These are phyloP conservation scores for Phyllosticta citribraziliensis DNA, from an alignment of 2,329 filamentous ascomycete genomes.

Conservation along the genomic window DNA sequence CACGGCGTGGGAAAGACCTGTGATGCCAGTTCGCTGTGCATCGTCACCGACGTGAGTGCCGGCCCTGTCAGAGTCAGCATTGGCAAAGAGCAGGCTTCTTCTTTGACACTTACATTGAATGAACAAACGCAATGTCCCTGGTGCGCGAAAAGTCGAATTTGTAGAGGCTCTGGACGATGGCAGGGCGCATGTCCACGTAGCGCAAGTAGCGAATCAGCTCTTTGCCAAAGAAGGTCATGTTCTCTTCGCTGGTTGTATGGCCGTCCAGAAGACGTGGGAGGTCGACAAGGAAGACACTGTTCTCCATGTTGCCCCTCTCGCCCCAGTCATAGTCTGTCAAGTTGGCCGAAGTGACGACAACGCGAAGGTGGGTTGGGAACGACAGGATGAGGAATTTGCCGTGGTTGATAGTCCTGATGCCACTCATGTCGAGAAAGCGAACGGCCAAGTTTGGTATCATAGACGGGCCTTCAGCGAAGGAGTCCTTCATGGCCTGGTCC, in stretches of 20 bases:
- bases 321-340: slow-evolving; percentile 79
- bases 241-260: slow-evolving; percentile 17
- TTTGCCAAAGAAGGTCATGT: slow-evolving; percentile 51
- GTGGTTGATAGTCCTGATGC: slow-evolving; percentile 69
- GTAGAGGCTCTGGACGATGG: slow-evolving; percentile 56
- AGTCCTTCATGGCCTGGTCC: slow-evolving; percentile 26
- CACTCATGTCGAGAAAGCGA: slow-evolving; percentile 76
- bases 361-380: slow-evolving; percentile 59
- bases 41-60: slow-evolving; percentile 24
- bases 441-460: slow-evolving; percentile 47
- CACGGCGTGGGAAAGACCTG: slow-evolving; percentile 61
- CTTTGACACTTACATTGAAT: slow-evolving; percentile 59
- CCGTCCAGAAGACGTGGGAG: slow-evolving; percentile 50
- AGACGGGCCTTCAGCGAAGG: slow-evolving; percentile 17
- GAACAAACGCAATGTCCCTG: slow-evolving; percentile 64
- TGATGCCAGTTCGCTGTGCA: slow-evolving; percentile 55
- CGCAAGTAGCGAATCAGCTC: slow-evolving; percentile 63
- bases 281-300: slow-evolving; percentile 86
- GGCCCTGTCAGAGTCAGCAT: not conserved
- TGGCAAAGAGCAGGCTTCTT: not conserved
- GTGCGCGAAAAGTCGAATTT: slow-evolving; percentile 79
- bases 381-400: slow-evolving; percentile 91
- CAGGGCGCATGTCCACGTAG: slow-evolving; percentile 54
- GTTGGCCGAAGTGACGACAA: slow-evolving; percentile 84
- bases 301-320: slow-evolving; percentile 74